These are phyloP conservation scores for Panicum virgatum DNA, from an alignment of 202 grass and related monocot species.

Conservation along the genomic window DNA sequence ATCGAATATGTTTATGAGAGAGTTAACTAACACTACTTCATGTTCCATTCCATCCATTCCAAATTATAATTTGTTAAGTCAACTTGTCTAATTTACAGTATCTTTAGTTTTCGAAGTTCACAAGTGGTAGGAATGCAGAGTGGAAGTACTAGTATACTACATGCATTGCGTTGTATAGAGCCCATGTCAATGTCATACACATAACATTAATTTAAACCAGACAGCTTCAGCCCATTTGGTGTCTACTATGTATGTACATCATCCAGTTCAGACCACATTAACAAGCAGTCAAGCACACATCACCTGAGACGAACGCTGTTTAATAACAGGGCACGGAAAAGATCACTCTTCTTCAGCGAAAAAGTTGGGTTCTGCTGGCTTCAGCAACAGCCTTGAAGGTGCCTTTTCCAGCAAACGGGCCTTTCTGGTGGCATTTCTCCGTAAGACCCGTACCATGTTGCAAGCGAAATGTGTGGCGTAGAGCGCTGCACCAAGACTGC, in stretches of 20 bases:
- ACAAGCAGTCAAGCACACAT: background rate
- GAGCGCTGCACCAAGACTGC: slow-evolving; percentile 67
- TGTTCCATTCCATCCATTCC: background rate
- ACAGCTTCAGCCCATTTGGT: slow-evolving; percentile 7
- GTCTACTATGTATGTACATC: slow-evolving; percentile 21
- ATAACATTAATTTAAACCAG: slow-evolving; percentile 15
- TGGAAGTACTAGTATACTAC: slow-evolving; percentile 9
- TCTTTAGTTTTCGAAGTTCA: background rate
- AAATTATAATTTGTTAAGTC: no score
- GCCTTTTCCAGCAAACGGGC: slow-evolving; percentile 56
- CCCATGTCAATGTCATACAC: slow-evolving; percentile 11
- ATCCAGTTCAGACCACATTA: slow-evolving; percentile 5
- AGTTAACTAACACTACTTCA: background rate
- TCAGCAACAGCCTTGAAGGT: slow-evolving; percentile 52
- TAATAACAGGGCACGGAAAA: background rate
- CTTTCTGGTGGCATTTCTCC: slow-evolving; percentile 53
- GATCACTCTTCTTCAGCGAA: slow-evolving; percentile 44
- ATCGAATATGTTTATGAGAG: background rate
- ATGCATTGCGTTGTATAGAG: background rate
- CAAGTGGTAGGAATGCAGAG: background rate
- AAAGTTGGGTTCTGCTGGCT: slow-evolving; percentile 67
- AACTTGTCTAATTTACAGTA: background rate
- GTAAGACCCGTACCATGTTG: slow-evolving; percentile 63
- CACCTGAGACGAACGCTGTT: background rate
- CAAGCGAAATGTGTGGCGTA: slow-evolving; percentile 76